Evolutionary conservation across 2,329 filamentous ascomycete species (phyloP).

Genomic region (Botrytis cinerea): DNA sequence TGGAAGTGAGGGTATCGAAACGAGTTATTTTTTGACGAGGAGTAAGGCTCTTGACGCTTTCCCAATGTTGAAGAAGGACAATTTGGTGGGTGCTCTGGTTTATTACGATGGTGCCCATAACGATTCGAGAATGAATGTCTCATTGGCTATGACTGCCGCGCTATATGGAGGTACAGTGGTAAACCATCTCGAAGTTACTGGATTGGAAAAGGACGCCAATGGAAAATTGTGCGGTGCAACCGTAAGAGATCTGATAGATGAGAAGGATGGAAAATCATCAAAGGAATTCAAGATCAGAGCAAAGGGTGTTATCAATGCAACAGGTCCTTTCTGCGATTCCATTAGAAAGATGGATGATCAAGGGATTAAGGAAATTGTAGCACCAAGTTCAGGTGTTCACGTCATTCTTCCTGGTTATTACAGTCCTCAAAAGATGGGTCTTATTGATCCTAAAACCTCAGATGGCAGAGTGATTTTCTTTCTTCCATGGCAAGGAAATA

Average conservation of each 20-base stretch:
- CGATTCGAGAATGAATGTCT: constrained; percentile 90
- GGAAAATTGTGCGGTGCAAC: constrained; percentile 74
- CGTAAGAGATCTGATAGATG: constrained; percentile 69
- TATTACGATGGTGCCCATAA: constrained; percentile 94
- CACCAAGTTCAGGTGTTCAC: constrained; percentile 82
- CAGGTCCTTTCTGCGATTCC: constrained; percentile 82
- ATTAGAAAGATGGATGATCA: constrained; percentile 84
- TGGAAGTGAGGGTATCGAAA: constrained; percentile 84
- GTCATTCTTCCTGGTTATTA: constrained; percentile 86
- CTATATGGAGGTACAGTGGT: constrained; percentile 80
- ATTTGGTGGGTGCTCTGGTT: constrained; percentile 77
- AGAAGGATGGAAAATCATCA: constrained; percentile 61
- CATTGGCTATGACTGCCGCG: constrained; percentile 84
- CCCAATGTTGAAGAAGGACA: constrained; percentile 81
- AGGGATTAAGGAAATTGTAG: constrained; percentile 72
- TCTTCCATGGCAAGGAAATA: constrained; percentile 90
- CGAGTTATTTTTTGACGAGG: constrained; percentile 82
- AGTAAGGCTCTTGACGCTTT: constrained; percentile 86
- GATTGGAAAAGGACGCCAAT: constrained; percentile 70
- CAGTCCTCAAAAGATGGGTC: constrained; percentile 80
- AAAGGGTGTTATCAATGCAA: constrained; percentile 84
- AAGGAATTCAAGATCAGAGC: constrained; percentile 72
- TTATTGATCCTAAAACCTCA: constrained; percentile 83
- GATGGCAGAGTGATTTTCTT: constrained; percentile 93
- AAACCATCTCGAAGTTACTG: constrained; percentile 80